A percentile compares a stretch with the other conserved stretches of the same genome.
Evolutionary conservation across 1,284 basidiomycete species (phyloP).

Genomic region (Boletus subluridellus): DNA sequence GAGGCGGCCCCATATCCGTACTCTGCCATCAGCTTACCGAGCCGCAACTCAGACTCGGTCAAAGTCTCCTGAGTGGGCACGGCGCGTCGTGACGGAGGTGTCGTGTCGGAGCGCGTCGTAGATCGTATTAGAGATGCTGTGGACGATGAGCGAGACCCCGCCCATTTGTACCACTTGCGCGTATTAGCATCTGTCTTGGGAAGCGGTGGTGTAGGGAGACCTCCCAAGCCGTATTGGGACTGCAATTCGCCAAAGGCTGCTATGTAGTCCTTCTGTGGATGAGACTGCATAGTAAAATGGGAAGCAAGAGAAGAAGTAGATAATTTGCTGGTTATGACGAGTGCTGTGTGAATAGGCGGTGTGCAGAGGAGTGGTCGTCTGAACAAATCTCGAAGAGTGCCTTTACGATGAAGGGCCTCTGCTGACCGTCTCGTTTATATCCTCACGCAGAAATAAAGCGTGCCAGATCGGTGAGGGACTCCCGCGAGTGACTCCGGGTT

Average conservation of each 20-base stretch:
- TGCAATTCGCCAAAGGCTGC: slow-evolving; percentile 27
- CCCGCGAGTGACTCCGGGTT: neutral
- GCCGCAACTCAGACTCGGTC: slow-evolving; percentile 2
- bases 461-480: neutral
- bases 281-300: neutral
- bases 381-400: neutral
- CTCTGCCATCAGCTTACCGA: slow-evolving; percentile 5
- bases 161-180: slow-evolving; percentile 23
- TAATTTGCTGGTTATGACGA: neutral
- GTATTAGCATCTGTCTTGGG: neutral
- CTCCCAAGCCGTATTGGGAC: slow-evolving; percentile 28
- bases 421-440: slow-evolving; percentile 3
- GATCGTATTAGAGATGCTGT: slow-evolving; percentile 16
- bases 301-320: neutral
- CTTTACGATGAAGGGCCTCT: neutral
- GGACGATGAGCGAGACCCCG: slow-evolving; percentile 10
- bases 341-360: neutral
- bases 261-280: slow-evolving; percentile 23
- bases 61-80: neutral
- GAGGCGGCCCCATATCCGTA: slow-evolving; percentile 6
- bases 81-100: neutral
- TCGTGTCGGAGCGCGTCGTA: neutral
- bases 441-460: neutral
- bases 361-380: neutral
- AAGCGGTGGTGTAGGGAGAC: neutral